Evolutionary conservation across 1,284 basidiomycete species (phyloP).

Genomic region (Trichosporon sp.): DNA sequence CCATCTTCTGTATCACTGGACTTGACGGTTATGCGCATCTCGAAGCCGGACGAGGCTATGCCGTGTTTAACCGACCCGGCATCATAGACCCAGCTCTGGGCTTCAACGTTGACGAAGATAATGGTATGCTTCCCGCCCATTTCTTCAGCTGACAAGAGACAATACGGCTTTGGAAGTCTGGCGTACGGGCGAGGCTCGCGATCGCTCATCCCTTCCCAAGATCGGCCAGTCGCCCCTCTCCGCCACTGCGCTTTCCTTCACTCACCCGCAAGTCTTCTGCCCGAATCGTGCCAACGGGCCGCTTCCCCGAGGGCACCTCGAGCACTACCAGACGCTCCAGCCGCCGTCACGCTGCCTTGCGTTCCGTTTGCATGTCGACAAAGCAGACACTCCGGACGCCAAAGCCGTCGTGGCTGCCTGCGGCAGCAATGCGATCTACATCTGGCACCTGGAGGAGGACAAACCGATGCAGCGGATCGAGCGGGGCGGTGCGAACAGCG

Average conservation of each 20-base stretch:
- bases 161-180: conserved; percentile 26
- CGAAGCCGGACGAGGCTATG: conserved; percentile 36
- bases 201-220: conserved; percentile 7
- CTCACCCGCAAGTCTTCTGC: conserved; percentile 4
- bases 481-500: conserved; percentile 13
- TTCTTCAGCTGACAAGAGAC: neutral
- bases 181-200: conserved; percentile 24
- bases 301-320: conserved; percentile 34
- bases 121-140: neutral
- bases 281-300: conserved; percentile 2
- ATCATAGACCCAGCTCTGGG: conserved; percentile 5
- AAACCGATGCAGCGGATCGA: conserved; percentile 22
- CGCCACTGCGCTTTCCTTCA: conserved; percentile 16
- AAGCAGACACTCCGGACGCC: conserved; percentile 15
- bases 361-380: conserved; percentile 35
- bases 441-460: conserved; percentile 39
- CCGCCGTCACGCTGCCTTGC: conserved; percentile 32
- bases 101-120: neutral
- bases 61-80: conserved; percentile 25
- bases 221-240: conserved; percentile 7
- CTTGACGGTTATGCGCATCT: conserved; percentile 29
- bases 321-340: conserved; percentile 29
- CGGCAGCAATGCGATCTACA: conserved; percentile 27
- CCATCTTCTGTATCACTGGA: conserved; percentile 26
- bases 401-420: conserved; percentile 30